Evolutionary conservation across 208 protist species (phyloP).

Genomic region (Herpetomonas samuelpessoai): DNA sequence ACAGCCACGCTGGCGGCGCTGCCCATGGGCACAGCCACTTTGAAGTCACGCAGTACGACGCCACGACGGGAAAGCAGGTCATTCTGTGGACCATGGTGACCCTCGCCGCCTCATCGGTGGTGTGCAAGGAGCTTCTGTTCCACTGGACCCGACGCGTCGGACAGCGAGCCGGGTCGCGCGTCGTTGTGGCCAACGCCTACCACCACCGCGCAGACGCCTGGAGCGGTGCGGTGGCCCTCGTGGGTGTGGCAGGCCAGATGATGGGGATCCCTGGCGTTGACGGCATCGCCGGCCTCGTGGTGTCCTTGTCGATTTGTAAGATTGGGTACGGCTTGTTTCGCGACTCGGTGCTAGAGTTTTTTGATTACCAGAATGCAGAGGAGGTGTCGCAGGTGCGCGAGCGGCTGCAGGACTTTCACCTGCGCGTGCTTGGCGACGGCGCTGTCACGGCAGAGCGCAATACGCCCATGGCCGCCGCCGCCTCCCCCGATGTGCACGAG

Average conservation of each 20-base stretch:
- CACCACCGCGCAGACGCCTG: conserved; percentile 89
- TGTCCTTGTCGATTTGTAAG: conserved; percentile 75
- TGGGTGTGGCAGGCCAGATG: conserved; percentile 72
- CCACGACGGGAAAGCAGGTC: conserved; percentile 38
- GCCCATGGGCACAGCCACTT: conserved; percentile 81
- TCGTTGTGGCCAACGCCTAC: conserved; percentile 87
- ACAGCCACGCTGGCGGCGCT: conserved; percentile 17
- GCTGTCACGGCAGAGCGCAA: neutral
- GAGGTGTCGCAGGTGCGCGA: conserved; percentile 62
- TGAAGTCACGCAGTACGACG: conserved; percentile 51
- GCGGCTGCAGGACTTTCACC: conserved; percentile 55
- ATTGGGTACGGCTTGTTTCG: conserved; percentile 72
- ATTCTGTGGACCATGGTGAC: conserved; percentile 85
- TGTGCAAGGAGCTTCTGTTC: conserved; percentile 80
- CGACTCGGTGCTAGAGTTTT: conserved; percentile 76
- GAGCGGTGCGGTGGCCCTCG: conserved; percentile 76
- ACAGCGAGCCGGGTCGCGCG: conserved; percentile 64
- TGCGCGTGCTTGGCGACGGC: conserved; percentile 19
- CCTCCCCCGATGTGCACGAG: conserved; percentile 10
- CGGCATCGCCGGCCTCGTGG: conserved; percentile 69
- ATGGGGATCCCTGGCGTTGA: conserved; percentile 75
- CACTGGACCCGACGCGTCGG: conserved; percentile 79
- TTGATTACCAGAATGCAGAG: conserved; percentile 75
- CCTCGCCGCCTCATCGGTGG: conserved; percentile 58
- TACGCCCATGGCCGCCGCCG: neutral